Evolutionary conservation across 208 protist species (phyloP), one percentile per base, ranked within the genome.

Genomic region (Leishmania guyanensis): DNA sequence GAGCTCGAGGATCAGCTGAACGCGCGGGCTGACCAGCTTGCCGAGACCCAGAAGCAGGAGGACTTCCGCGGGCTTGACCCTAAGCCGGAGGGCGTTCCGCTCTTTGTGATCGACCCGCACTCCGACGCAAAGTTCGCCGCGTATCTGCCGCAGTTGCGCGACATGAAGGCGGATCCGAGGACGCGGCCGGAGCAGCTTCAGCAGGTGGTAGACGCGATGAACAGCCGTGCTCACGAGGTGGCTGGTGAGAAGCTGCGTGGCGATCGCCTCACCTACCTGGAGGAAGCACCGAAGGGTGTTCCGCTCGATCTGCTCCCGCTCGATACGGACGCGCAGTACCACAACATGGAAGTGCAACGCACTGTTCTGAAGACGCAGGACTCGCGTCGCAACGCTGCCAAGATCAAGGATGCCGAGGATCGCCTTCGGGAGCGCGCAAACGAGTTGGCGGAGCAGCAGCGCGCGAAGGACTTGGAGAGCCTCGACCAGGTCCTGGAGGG

Each of bases 1-100:
- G 91, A 91, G 22, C 74, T 95, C 5, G 91, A 95, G 88, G 79
- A 86, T 58, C 85, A 89, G 62, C 85, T 97, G 33, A 94, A 93
- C 84, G 85, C 75, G 9, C 91, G 93, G 29, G 93, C 89, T 0
- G 83, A 88, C 26, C 88, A 93, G 78, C 88, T 96, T 16, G 91
- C 90, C 3, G 78, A 88, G 77, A 85, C 90, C 39, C 90, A 91
- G 83, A 94, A 94, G 86, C 75, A 88, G 81, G 85, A 90, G 73
- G 93, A 96, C 66, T 82, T 96, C 5, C 79, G 79, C 71, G 90
- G 86, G 20, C 82, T 97, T 8, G 84, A 94, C 77, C 80, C 83
- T 48, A 82, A 80, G 53, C 93, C 92, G 9, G 81, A 91, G 75
- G 90, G 86, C 56, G 80, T 97, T 43, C 92, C 93, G 65, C 81